These are phyloP conservation scores for Aspergillus fructus DNA, from an alignment of 2,329 filamentous ascomycete genomes.

Conservation along the genomic window DNA sequence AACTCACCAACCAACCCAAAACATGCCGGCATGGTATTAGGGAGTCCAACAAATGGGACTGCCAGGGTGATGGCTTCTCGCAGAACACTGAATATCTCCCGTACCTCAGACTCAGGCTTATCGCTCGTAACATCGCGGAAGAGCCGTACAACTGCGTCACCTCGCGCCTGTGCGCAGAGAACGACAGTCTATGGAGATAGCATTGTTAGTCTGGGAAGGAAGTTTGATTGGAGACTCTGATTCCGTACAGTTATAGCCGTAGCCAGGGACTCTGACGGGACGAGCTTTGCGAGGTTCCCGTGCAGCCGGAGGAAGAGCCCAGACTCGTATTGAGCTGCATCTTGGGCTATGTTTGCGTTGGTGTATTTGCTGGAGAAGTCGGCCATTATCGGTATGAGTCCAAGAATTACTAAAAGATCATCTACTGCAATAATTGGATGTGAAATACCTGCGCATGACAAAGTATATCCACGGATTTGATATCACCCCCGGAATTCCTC, in stretches of 20 bases:
- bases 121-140: neutral
- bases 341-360: neutral
- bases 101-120: neutral
- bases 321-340: neutral
- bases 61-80: neutral
- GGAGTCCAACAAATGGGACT: neutral
- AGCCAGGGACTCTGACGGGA: neutral
- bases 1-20: neutral
- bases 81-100: neutral
- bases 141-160: neutral
- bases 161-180: neutral
- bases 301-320: neutral
- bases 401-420: too few relatives aligned
- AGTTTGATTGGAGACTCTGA: too few relatives aligned
- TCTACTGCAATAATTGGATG: too few relatives aligned
- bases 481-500: too few relatives aligned
- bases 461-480: too few relatives aligned
- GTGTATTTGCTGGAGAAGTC: neutral
- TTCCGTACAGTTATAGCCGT: neutral
- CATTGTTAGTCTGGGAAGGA: too few relatives aligned
- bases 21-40: neutral
- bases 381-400: too few relatives aligned
- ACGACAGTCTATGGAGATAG: neutral
- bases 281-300: neutral
- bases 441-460: too few relatives aligned